Conservation (phyloP, 257 asterid species). For the Thymus quinquecostatus region DNA sequence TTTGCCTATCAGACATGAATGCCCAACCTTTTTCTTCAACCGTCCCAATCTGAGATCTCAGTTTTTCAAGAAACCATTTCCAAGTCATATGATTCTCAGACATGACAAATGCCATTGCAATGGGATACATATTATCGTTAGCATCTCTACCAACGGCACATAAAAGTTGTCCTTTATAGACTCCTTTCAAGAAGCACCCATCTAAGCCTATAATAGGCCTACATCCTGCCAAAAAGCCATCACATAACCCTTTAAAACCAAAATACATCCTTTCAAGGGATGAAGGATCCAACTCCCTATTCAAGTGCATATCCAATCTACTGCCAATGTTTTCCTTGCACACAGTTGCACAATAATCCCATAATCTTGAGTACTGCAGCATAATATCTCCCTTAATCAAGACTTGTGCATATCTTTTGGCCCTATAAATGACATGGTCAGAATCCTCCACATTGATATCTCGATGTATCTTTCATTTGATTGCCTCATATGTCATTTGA, state of each 20-base stretch:
- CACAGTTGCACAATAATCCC: not conserved
- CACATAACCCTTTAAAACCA: not conserved
- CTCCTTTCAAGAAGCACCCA: not conserved
- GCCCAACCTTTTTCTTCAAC: not conserved
- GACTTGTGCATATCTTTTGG: not conserved
- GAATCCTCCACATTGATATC: not conserved
- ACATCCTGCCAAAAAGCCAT: not conserved
- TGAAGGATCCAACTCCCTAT: not conserved
- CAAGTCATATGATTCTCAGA: not conserved
- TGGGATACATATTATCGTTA: not conserved
- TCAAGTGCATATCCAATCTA: not conserved
- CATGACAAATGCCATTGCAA: not conserved
- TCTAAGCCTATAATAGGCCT: constrained; percentile 4
- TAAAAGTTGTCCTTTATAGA: not conserved
- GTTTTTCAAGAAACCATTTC: not conserved
- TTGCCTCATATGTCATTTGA: not conserved
- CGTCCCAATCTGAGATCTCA: too few species aligned
- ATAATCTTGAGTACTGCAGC: not conserved
- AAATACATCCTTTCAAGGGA: not conserved
- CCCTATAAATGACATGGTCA: not conserved
- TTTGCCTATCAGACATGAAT: not conserved
- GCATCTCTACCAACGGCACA: not conserved
- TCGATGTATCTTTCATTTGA: not conserved
- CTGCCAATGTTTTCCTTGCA: not conserved
- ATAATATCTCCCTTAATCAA: not conserved